phyloP scores from a whole-genome alignment of 768 basidiomycete genomes.

The Leucosporidium scottii region DNA sequence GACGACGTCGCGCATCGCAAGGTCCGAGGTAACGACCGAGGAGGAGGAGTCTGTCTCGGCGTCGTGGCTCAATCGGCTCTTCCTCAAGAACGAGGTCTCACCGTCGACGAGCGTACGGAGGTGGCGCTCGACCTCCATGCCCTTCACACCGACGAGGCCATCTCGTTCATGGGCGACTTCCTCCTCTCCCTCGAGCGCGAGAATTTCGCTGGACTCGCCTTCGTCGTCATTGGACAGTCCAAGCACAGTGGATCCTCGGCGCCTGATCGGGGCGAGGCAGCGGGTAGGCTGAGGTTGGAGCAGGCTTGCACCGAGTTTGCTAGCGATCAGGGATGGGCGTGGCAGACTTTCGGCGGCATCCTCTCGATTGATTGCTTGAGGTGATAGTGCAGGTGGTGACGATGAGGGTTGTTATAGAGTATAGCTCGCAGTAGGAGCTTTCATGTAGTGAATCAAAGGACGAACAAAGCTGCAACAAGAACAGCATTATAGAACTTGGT shows the following conservation, averaged over 20 bases:
- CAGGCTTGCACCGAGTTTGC: slow-evolving; percentile 34
- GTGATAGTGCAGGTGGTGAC: neutral
- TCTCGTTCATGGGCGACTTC: slow-evolving; percentile 48
- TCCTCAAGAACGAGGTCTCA: slow-evolving; percentile 48
- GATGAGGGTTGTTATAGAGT: too few relatives aligned
- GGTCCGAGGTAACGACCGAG: slow-evolving; percentile 64
- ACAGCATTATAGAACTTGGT: too few relatives aligned
- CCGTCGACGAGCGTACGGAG: slow-evolving; percentile 84
- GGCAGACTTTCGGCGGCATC: slow-evolving; percentile 25
- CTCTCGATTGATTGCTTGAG: slow-evolving; percentile 22
- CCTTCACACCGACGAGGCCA: slow-evolving; percentile 80
- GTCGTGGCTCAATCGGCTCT: slow-evolving; percentile 53
- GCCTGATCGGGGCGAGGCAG: slow-evolving; percentile 42
- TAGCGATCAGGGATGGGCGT: slow-evolving; percentile 30
- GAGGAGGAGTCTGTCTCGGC: slow-evolving; percentile 81
- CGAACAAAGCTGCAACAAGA: too few relatives aligned
- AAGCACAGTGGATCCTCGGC: slow-evolving; percentile 94
- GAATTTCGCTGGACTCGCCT: slow-evolving; percentile 79
- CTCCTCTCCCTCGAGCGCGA: slow-evolving; percentile 60
- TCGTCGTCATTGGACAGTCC: slow-evolving; percentile 86
- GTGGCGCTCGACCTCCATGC: slow-evolving; percentile 70
- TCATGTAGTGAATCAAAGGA: too few relatives aligned
- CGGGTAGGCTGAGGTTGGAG: slow-evolving; percentile 26
- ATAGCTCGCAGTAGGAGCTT: too few relatives aligned
- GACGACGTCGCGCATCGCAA: slow-evolving; percentile 77